phyloP scores from a whole-genome alignment of 768 basidiomycete species.

The Tremella fuciformis region DNA sequence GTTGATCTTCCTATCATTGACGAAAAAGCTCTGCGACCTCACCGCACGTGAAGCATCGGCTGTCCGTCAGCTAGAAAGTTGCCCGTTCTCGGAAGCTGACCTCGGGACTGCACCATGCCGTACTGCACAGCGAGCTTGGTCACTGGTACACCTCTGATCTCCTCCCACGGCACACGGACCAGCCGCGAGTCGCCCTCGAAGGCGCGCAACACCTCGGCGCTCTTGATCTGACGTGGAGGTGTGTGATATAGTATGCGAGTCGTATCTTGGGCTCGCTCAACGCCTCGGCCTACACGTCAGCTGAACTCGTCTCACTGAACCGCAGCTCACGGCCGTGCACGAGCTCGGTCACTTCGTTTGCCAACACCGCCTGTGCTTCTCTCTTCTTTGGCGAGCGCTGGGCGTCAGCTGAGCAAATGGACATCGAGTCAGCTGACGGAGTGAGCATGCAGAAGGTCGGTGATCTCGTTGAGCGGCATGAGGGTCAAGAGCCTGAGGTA shows the following conservation, averaged over 20 bases:
- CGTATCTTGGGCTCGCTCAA: slow-evolving; percentile 56
- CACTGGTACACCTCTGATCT: slow-evolving; percentile 60
- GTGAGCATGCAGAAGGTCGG: slow-evolving; percentile 62
- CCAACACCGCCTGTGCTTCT: slow-evolving; percentile 59
- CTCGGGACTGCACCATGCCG: slow-evolving; percentile 63
- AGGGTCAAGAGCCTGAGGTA: slow-evolving; percentile 83
- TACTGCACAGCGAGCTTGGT: slow-evolving; percentile 63
- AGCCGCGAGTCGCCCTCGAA: slow-evolving; percentile 68
- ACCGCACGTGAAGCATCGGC: slow-evolving; percentile 67
- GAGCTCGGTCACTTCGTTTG: slow-evolving; percentile 62
- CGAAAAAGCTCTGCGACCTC: slow-evolving; percentile 67
- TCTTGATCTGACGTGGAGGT: slow-evolving; percentile 55
- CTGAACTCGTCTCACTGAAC: background rate
- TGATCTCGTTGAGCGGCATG: slow-evolving; percentile 62
- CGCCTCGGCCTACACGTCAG: slow-evolving; percentile 45
- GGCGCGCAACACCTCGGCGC: slow-evolving; percentile 62
- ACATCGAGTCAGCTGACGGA: slow-evolving; percentile 53
- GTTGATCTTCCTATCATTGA: slow-evolving; percentile 63
- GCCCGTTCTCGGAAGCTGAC: slow-evolving; percentile 54
- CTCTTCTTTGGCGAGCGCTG: slow-evolving; percentile 54
- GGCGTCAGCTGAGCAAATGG: background rate
- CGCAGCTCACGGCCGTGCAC: slow-evolving; percentile 60
- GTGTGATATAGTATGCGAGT: slow-evolving; percentile 57
- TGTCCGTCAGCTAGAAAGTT: slow-evolving; percentile 40
- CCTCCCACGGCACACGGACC: slow-evolving; percentile 55